Conservation (phyloP, 768 basidiomycete genomes). For the Serpula lacrymans region DNA sequence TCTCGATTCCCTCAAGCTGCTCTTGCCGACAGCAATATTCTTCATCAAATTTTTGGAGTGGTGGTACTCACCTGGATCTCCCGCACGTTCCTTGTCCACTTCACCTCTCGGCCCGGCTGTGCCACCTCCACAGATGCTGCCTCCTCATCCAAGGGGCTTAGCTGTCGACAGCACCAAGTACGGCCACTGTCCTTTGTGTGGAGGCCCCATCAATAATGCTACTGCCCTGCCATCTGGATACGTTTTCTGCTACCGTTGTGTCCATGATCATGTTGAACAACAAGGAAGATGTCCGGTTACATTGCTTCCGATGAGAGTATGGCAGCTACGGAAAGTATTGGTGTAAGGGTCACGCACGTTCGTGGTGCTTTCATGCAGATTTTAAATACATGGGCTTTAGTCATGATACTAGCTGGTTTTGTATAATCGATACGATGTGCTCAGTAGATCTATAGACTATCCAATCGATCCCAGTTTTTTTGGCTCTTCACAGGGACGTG, state of each 20-base stretch:
- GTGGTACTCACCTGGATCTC: conserved; percentile 97
- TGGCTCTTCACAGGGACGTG: too few relatives aligned
- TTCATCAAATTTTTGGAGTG: conserved; percentile 96
- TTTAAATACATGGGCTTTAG: too few relatives aligned
- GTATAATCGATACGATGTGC: too few relatives aligned
- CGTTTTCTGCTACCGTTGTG: conserved; percentile 93
- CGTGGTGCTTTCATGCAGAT: too few relatives aligned
- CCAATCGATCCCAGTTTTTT: too few relatives aligned
- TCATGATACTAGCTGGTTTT: too few relatives aligned
- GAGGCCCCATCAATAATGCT: conserved; percentile 70
- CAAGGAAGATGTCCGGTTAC: conserved; percentile 85
- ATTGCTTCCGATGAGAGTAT: conserved; percentile 65
- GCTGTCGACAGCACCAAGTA: conserved; percentile 60
- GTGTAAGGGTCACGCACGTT: conserved; percentile 63
- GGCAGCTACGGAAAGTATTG: conserved; percentile 86
- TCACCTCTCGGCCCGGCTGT: conserved; percentile 64
- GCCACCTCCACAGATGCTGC: conserved; percentile 73
- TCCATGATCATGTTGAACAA: conserved; percentile 76
- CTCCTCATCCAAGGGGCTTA: conserved; percentile 71
- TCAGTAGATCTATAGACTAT: too few relatives aligned
- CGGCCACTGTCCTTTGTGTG: conserved; percentile 86
- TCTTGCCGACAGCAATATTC: conserved; percentile 88
- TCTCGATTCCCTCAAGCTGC: conserved; percentile 73
- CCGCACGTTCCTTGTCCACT: conserved; percentile 66
- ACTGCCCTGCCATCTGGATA: conserved; percentile 91